Evolutionary conservation across 2,329 filamentous ascomycete species (phyloP), one percentile per base, ranked within the genome.

Genomic region (Periconia sp.): DNA sequence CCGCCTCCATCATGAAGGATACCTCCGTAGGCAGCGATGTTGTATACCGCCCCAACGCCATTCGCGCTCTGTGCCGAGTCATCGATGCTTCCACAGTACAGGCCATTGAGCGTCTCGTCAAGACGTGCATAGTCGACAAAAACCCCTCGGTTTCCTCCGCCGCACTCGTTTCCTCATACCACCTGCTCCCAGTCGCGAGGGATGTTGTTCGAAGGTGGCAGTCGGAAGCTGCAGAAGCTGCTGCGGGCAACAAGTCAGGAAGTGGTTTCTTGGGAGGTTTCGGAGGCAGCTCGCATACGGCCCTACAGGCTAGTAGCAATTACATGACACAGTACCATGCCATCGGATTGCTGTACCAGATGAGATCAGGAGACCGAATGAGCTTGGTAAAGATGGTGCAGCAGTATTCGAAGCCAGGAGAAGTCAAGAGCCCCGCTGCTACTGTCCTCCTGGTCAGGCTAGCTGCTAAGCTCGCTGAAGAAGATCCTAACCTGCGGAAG

Each of bases 331-430:
- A 99, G 75, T 99, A 99, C 76, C 94, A 99, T 75, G 94, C 94
- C 59, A 96, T 99, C 78, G 94, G 94, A 59, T 84, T 99, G 50
- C 79, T 99, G 43, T 99, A 97, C 76, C 93, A 97, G 78, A 97
- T 97, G 91, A 89, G 94, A 69, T 89, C 89, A 68, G 92, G 97
- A 74, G 94, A 99, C 75, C 87, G 94, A 67, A 99, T 99, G 94
- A 92, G 94, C 19, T 79, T 99, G 65, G 93, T 97, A 56, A 99
- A 99, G 84, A 97, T 99, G 94, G 93, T 99, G n/a, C 94, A 99
- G 79, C 94, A 99, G 75, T 97, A 97, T 73, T 92, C 92, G 49
- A 88, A 88, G 49, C 85, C 92, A 15, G 94, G 94, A 54, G 91
- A 91, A 11, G 88, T 97, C 58, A 97, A 97, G 85, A 97, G 90